Base-by-base conservation (phyloP, 2,329 filamentous ascomycete species). In the Falciphora oryzae region DNA sequence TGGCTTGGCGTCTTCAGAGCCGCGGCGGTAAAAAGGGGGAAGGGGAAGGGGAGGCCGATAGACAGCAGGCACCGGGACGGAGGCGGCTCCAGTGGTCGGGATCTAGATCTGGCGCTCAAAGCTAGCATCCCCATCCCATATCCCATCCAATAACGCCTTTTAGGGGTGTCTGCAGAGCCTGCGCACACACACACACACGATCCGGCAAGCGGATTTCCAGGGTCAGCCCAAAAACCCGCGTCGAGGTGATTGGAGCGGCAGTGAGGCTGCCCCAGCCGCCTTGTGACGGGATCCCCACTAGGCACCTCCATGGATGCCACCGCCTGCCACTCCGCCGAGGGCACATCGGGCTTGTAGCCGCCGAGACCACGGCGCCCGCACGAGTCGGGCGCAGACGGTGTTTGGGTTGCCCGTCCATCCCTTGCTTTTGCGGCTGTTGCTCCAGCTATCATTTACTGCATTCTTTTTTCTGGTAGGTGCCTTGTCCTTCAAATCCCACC, bases 291-390 rank as follows among this genome's bases (percentile, higher is more conserved):
- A 44, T 44, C 38, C 38, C 38, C 38, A 44, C 38, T 18, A 16
- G 4, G n/a, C n/a, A n/a, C n/a, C n/a, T n/a, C n/a, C n/a, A n/a
- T n/a, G n/a, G n/a, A n/a, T 32, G 31, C 31, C 31, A 32, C 31
- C 10, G 31, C 31, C 31, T 16, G 35, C 35, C 35, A 16, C 35
- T 38, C 38, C 14, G 38, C 38, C 38, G 38, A 28, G n/a, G 56
- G n/a, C 56, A 28, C 56, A 32, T 63, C 62, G 62, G 62, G 62
- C 31, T 63, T 63, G 53, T 63, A 50, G 62, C 62, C 58, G 56
- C 62, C 62, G 62, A 63, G 62, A n/a, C 31, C 22, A 16, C 14
- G 57, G 13, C 6, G n/a, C 10, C 14, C 27, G 57, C n/a, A 16
- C 57, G 22, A 11, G 44, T 53, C 44, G 44, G 22, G 44, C 10